phyloP scores from a whole-genome alignment of 2,329 filamentous ascomycete species.

The Hymenoscyphus albidus region DNA sequence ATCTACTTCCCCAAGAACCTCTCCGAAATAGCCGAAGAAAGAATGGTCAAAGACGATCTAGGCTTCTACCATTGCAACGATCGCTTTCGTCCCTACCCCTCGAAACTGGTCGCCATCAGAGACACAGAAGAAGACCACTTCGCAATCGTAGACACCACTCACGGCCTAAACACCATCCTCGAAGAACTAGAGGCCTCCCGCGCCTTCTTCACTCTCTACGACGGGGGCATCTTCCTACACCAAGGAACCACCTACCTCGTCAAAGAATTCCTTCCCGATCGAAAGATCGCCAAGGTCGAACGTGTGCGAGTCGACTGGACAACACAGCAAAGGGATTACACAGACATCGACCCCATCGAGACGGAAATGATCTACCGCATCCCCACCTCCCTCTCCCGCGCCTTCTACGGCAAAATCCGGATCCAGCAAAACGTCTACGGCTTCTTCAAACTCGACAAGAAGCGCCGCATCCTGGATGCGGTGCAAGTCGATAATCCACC shows the following conservation, averaged over 20 bases:
- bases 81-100: conserved; percentile 80
- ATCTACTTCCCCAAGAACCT: conserved; percentile 77
- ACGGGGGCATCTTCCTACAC: conserved; percentile 94
- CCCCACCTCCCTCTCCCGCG: conserved; percentile 56
- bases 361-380: conserved; percentile 83
- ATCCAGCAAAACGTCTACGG: conserved; percentile 89
- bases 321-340: conserved; percentile 87
- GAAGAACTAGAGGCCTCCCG: conserved; percentile 95
- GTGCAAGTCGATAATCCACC: conserved; percentile 92
- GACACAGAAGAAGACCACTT: conserved; percentile 91
- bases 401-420: conserved; percentile 82
- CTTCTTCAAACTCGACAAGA: conserved; percentile 94
- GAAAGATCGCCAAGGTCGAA: conserved; percentile 80
- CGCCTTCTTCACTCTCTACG: conserved; percentile 94
- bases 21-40: conserved; percentile 64
- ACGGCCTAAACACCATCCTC: conserved; percentile 76
- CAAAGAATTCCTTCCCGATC: conserved; percentile 78
- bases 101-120: conserved; percentile 78
- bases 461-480: conserved; percentile 80
- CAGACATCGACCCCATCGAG: conserved; percentile 88
- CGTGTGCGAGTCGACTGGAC: conserved; percentile 92
- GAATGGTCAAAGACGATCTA: conserved; percentile 67
- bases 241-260: conserved; percentile 93
- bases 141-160: conserved; percentile 83
- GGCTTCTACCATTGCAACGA: conserved; percentile 90